A percentile compares a stretch with the other conserved stretches of the same genome.
These are phyloP conservation scores for Amanita exitialis DNA, from an alignment of 768 basidiomycete species.

Conservation along the genomic window DNA sequence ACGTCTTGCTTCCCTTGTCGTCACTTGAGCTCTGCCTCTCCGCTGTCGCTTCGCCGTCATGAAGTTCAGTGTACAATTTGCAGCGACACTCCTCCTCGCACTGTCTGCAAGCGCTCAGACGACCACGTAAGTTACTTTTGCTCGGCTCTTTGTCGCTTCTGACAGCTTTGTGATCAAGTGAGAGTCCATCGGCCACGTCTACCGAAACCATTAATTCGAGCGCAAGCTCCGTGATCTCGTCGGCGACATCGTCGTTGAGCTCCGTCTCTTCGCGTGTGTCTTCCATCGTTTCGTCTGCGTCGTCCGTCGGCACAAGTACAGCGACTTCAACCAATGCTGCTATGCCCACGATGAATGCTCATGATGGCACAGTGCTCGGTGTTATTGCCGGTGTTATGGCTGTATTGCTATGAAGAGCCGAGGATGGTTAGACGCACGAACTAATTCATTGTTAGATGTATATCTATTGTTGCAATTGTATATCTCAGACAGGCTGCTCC, in stretches of 20 bases:
- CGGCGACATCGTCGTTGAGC: neutral
- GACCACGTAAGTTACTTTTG: neutral
- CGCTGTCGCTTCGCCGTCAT: neutral
- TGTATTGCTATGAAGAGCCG: neutral
- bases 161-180: neutral
- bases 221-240: slow-evolving; percentile 3
- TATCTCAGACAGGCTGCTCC: neutral
- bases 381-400: slow-evolving; percentile 8
- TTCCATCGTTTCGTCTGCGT: neutral
- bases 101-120: neutral
- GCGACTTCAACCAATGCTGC: slow-evolving; percentile 2
- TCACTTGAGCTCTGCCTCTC: neutral
- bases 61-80: slow-evolving; percentile 5
- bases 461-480: neutral
- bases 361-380: slow-evolving; percentile 4
- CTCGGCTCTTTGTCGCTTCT: neutral
- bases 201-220: neutral
- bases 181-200: neutral
- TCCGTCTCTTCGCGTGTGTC: slow-evolving; percentile 3
- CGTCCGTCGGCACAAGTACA: neutral
- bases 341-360: slow-evolving; percentile 5
- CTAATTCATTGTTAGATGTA: neutral
- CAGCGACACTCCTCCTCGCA: neutral
- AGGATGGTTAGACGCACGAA: neutral
- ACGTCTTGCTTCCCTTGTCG: neutral